Percentiles rank a stretch among this genome's conserved stretches.
phyloP scores from a whole-genome alignment of 768 basidiomycete species.

The Megacollybia marginata region DNA sequence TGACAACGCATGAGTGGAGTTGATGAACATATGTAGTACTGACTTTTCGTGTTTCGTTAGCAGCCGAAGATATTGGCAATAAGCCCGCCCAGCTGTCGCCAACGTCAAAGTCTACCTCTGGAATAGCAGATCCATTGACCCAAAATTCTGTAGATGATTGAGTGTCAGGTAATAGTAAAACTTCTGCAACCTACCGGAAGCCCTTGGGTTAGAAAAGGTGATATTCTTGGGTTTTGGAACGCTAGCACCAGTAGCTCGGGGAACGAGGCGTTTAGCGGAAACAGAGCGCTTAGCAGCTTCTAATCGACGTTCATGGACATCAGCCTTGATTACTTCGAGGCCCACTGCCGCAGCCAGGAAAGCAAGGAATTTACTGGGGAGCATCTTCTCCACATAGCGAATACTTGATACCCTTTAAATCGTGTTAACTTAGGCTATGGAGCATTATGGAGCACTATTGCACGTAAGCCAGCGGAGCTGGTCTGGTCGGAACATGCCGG shows the following conservation, averaged over 20 bases:
- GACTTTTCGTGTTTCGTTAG: conserved; percentile 65
- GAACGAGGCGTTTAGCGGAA: not conserved
- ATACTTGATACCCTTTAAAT: too few relatives aligned
- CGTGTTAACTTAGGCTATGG: too few relatives aligned
- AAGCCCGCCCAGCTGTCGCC: conserved; percentile 74
- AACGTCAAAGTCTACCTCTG: conserved; percentile 64
- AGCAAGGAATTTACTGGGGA: not conserved
- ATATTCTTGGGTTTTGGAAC: conserved; percentile 42
- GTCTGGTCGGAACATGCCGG: too few relatives aligned
- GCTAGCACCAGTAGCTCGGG: not conserved
- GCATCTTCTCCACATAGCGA: not conserved
- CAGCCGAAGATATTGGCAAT: conserved; percentile 54
- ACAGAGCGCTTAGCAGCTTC: conserved; percentile 23
- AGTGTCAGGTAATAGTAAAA: not conserved
- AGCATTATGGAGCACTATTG: too few relatives aligned
- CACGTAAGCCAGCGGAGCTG: too few relatives aligned
- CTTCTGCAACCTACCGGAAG: conserved; percentile 37
- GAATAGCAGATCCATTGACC: conserved; percentile 59
- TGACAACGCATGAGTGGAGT: not conserved
- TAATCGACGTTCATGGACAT: conserved; percentile 19
- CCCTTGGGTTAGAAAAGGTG: conserved; percentile 61
- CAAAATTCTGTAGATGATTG: too few relatives aligned
- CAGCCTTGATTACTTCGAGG: conserved; percentile 17
- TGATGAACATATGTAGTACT: conserved; percentile 1
- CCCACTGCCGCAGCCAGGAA: not conserved